Evolutionary conservation across 1,139 yeast species (phyloP).

Genomic region (Candida tetrigidarum): DNA sequence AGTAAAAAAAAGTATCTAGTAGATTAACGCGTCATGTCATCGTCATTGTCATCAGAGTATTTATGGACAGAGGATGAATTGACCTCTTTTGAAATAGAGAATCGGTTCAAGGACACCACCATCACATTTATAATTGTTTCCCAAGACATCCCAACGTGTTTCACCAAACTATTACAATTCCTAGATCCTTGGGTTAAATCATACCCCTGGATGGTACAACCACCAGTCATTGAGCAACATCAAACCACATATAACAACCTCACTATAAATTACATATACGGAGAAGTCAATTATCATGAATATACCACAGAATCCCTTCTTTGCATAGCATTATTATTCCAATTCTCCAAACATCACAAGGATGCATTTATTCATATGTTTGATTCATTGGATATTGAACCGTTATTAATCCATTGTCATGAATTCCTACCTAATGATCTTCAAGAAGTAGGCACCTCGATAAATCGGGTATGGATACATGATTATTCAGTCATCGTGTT

Average conservation of each 20-base stretch:
- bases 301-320: constrained; percentile 51
- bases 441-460: constrained; percentile 42
- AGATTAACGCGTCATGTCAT: too few relatives aligned
- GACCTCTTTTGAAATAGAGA: constrained; percentile 12
- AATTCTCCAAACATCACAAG: constrained; percentile 28
- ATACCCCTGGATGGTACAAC: constrained; percentile 18
- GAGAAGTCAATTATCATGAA: constrained; percentile 48
- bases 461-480: constrained; percentile 51
- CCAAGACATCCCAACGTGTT: constrained; percentile 10
- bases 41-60: constrained; percentile 15
- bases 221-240: constrained; percentile 10
- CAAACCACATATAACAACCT: constrained; percentile 8
- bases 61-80: constrained; percentile 16
- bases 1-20: too few relatives aligned
- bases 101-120: constrained; percentile 12
- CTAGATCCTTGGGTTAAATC: constrained; percentile 14
- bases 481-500: constrained; percentile 33
- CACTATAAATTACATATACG: constrained; percentile 37
- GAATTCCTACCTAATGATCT: constrained; percentile 44
- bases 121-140: constrained; percentile 16
- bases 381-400: constrained; percentile 60
- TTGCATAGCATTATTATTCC: constrained; percentile 41
- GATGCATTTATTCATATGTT: constrained; percentile 50
- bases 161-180: constrained; percentile 10
- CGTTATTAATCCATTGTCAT: constrained; percentile 52